Base-by-base conservation (phyloP, 371 early-diverging fungal genomes). In the Apophysomyces variabilis region DNA sequence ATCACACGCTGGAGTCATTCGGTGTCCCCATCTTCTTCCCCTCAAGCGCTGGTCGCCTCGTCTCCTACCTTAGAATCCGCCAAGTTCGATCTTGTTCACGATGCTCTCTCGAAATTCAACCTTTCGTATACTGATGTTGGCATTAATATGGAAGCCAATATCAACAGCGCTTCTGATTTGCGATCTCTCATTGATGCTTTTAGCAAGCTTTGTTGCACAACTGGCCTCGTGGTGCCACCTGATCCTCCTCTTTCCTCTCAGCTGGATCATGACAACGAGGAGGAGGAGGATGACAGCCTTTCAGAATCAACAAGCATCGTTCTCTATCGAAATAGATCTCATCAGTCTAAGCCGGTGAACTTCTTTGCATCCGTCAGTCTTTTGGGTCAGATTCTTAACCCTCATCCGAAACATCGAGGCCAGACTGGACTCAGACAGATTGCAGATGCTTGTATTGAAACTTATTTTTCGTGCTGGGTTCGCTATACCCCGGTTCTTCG, bases 401-500 rank as follows among this genome's bases (percentile, higher is more conserved):
- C 72, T 1, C 63, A 70, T 37, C 67, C 74, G 21, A 73, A 69
- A 35, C 71, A 74, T 56, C 66, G 67, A 4, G 60, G 70, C 3
- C 47, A 45, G 26, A 61, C 61, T 32, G 76, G 69, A 13, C 62
- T 78, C 7, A 60, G 65, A 64, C 74, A 78, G 61, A 73, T 83
- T 14, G 69, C 70, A 0, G 83, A 83, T 58, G 69, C 72, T 1
- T 83, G 83, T 44, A 61, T 83, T 14, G 62, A 78, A 36, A 73
- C 75, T 37, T 80, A 75, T 61, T 80, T 83, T 41, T 66, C 70
- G 0, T 83, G 83, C 54, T 83, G 80, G 83, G 69, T 75, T 13
- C 76, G 79, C 8, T 72, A 70, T 46, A 67, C 66, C 11, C 78
- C 77, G 1, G 68, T 83, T 13, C 57, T 83, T 38, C 62, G 58